Evolutionary conservation across 208 protist genomes (phyloP), one percentile per base, ranked within the genome.

Genomic region (Acanthamoeba lenticulata): DNA sequence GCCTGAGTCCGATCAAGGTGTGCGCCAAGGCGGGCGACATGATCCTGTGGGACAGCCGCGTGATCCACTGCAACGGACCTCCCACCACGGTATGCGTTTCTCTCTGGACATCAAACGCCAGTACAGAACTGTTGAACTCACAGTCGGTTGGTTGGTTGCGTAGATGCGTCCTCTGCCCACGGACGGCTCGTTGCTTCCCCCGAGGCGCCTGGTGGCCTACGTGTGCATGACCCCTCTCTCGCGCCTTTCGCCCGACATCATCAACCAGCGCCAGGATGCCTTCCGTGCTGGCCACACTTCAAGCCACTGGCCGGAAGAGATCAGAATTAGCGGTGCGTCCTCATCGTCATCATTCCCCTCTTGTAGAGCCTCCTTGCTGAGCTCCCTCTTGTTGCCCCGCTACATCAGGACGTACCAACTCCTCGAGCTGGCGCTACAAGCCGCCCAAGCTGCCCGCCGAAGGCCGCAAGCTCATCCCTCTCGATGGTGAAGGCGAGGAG

Each of bases 51-150:
- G 85, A 91, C 60, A 91, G 85, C 85, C 49, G 85, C 2, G 40
- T 72, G 49, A 72, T 91, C 36, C 85, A 91, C 85, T 91, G 85
- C 55, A 91, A 91, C 85, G 85, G 49, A 0, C 85, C 85, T 29
- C 55, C 55, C 34, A 72, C 60, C 38, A 65, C 49, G n/a, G 32
- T 40, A n/a, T n/a, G n/a, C n/a, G n/a, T n/a, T n/a, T n/a, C n/a
- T n/a, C n/a, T n/a, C n/a, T n/a, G n/a, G n/a, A n/a, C n/a, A n/a
- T n/a, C n/a, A n/a, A n/a, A n/a, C n/a, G n/a, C n/a, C n/a, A n/a
- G n/a, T n/a, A n/a, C n/a, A n/a, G n/a, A n/a, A n/a, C n/a, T n/a
- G n/a, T n/a, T n/a, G n/a, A n/a, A n/a, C n/a, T n/a, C n/a, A n/a
- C n/a, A n/a, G n/a, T n/a, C n/a, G n/a, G n/a, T n/a, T n/a, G n/a